These are phyloP conservation scores for Puccinia triticina DNA, from an alignment of 1,284 basidiomycete species.

Conservation along the genomic window DNA sequence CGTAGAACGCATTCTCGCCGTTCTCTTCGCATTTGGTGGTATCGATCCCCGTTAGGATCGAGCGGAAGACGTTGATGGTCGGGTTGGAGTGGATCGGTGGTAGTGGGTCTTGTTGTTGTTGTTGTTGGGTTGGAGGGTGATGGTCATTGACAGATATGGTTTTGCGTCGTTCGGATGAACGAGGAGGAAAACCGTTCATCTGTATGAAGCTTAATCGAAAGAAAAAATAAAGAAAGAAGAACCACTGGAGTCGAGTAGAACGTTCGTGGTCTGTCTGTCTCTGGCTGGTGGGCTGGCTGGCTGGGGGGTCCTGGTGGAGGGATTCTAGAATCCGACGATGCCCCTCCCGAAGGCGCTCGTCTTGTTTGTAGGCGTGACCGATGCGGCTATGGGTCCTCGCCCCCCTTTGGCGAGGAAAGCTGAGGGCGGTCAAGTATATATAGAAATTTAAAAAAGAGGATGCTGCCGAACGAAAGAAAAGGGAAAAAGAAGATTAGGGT, in stretches of 20 bases:
- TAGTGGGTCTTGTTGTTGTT: constrained; percentile 7
- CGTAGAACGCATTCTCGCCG: constrained; percentile 93
- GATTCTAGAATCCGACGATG: constrained; percentile 48
- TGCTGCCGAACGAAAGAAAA: neutral
- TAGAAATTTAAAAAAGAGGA: neutral
- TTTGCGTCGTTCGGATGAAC: constrained; percentile 23
- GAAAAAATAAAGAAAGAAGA: neutral
- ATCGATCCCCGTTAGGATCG: constrained; percentile 57
- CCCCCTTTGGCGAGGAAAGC: constrained; percentile 51
- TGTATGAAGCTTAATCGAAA: neutral
- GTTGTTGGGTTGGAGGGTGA: neutral
- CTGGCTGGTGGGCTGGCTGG: neutral
- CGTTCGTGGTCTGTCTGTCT: neutral
- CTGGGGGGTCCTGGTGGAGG: constrained; percentile 20
- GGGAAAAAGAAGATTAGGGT: neutral
- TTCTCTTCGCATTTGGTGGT: constrained; percentile 65
- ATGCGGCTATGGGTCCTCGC: constrained; percentile 51
- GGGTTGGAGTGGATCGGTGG: constrained; percentile 36
- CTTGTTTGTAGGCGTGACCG: constrained; percentile 30
- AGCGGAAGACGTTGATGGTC: constrained; percentile 34
- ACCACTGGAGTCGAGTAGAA: neutral
- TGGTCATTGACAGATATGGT: neutral
- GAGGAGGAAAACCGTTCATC: constrained; percentile 40
- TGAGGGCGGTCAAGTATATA: constrained; percentile 32
- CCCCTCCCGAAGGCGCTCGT: constrained; percentile 50